Conservation (phyloP, 257 asterid genomes). For the Coffea eugenioides region DNA sequence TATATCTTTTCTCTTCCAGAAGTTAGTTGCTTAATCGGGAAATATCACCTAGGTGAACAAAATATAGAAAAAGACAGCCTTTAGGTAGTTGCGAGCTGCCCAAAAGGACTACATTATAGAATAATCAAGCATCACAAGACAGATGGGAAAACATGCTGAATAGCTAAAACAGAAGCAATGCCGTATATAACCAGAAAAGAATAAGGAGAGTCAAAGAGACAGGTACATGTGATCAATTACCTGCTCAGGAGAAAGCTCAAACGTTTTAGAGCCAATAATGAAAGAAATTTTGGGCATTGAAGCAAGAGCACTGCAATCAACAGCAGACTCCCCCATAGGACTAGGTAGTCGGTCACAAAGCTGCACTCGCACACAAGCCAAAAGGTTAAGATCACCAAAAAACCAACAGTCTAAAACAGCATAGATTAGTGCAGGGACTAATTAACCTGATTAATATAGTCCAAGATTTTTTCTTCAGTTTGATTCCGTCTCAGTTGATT, state of each 20-base stretch:
- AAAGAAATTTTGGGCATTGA: conserved; percentile 67
- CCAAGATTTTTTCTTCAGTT: conserved; percentile 63
- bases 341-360: conserved; percentile 87
- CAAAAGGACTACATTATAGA: neutral
- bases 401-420: neutral
- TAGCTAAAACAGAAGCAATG: neutral
- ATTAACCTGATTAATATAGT: conserved; percentile 66
- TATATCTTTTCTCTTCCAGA: neutral
- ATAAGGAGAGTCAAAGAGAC: neutral
- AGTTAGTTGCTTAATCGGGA: neutral
- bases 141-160: neutral
- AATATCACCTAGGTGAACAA: neutral
- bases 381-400: conserved; percentile 17
- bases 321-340: conserved; percentile 84
- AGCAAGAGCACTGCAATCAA: conserved; percentile 59
- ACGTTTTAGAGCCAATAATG: conserved; percentile 60
- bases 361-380: conserved; percentile 31
- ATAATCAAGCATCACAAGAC: neutral
- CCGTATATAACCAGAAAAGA: neutral
- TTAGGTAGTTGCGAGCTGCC: neutral
- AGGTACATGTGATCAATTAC: conserved; percentile 25
- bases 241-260: conserved; percentile 69
- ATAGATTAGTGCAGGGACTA: neutral
- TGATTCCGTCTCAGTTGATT: conserved; percentile 54
- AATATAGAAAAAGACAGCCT: neutral